These are phyloP conservation scores for Cucurbita moschata DNA, from an alignment of 306 rosid species.

Conservation along the genomic window DNA sequence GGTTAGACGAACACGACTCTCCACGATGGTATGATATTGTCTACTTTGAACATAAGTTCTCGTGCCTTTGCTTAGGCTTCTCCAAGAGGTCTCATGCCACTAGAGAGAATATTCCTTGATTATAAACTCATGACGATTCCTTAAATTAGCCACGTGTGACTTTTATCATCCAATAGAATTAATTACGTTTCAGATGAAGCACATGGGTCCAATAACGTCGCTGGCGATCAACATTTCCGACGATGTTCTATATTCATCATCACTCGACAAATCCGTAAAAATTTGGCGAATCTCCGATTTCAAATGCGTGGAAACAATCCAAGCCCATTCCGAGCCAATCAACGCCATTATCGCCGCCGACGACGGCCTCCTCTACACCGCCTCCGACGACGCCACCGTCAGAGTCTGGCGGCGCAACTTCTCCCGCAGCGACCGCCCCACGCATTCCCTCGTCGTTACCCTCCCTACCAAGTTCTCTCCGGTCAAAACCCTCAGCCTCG, in stretches of 20 bases:
- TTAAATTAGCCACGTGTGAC: too few species aligned
- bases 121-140: too few species aligned
- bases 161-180: too few species aligned
- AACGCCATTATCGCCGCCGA: constrained; percentile 43
- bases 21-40: too few species aligned
- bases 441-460: constrained; percentile 65
- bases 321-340: constrained; percentile 54
- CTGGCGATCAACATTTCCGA: constrained; percentile 55
- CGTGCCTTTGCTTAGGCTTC: too few species aligned
- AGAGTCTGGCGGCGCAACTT: constrained; percentile 70
- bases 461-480: constrained; percentile 71
- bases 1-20: too few species aligned
- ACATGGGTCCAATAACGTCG: constrained; percentile 66
- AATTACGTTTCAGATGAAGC: constrained; percentile 38
- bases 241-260: constrained; percentile 72
- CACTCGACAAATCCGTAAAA: constrained; percentile 70
- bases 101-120: too few species aligned
- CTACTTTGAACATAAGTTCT: too few species aligned
- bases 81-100: too few species aligned
- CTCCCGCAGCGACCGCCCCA: constrained; percentile 47
- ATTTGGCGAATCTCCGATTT: constrained; percentile 76
- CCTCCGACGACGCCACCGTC: constrained; percentile 73
- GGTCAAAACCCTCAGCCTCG: constrained; percentile 42
- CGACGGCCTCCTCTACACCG: constrained; percentile 73
- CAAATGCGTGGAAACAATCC: constrained; percentile 80